Base-by-base conservation (phyloP, 2,329 filamentous ascomycete species). In the Annulohypoxylon truncatum region DNA sequence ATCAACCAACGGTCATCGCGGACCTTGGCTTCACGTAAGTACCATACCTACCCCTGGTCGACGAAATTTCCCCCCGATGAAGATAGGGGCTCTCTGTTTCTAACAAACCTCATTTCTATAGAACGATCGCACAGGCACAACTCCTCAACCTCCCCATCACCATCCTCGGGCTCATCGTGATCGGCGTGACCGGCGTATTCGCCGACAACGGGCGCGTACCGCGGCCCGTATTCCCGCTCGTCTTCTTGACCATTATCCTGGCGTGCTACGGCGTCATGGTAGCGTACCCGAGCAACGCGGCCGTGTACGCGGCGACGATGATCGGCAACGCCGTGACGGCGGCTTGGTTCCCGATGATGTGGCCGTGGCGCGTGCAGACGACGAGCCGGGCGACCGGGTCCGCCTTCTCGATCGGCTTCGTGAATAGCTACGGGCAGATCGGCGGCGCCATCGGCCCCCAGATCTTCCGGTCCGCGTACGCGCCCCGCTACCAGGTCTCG, bases 331-430 rank as follows among this genome's bases (percentile, higher is more conserved):
- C 79, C 0, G 76, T 83, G 9, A 77, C 80, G 0, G 74, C 77
- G 2, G 77, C 79, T 1, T 83, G 82, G 79, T 85, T 78, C 66
- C 81, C 83, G 0, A 77, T 83, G 62, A 85, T 85, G 82, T 83
- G 83, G 83, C 82, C 83, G 9, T 84, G 83, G 83, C 79, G 83
- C 3, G 82, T 83, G 0, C 82, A 83, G 72, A 83, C 81, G 2
- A 84, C 79, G 0, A 77, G 75, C 46, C 68, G 80, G 2, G 80
- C 83, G 1, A 85, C 83, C 0, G 83, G 82, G 0, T 83, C 83
- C 0, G 83, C 83, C 0, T 85, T 85, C 70, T 79, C 81, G 1
- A 83, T 85, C 57, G 82, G 79, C 0, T 85, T 84, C 56, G 82
- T 83, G 53, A 84, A 84, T 66, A 82, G 79, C 60, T 83, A 84